phyloP scores from a whole-genome alignment of 2,329 filamentous ascomycete species.

The Aspergillus fructus region DNA sequence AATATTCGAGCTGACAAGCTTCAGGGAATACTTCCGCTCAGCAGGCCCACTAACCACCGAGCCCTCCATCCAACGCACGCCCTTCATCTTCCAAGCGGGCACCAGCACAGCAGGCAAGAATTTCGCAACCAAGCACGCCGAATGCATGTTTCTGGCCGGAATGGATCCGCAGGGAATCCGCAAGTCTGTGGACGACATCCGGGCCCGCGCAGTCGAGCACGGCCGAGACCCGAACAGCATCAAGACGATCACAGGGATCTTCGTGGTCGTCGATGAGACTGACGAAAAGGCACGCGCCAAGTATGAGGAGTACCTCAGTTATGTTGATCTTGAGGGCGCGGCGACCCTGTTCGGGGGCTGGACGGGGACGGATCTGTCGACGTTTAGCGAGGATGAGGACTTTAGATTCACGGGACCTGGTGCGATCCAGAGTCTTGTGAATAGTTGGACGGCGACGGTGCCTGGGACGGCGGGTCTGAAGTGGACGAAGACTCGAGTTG shows the following conservation, averaged over 20 bases:
- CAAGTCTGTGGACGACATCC: constrained; percentile 1
- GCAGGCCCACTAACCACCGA: neutral
- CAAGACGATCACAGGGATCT: constrained; percentile 43
- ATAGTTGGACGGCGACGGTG: constrained; percentile 41
- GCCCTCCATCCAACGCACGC: neutral
- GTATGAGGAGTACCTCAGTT: constrained; percentile 38
- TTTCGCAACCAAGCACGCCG: constrained; percentile 1
- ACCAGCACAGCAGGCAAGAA: neutral
- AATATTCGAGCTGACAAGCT: neutral
- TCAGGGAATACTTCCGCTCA: constrained; percentile 7
- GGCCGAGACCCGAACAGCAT: constrained; percentile 37
- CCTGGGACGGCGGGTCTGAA: constrained; percentile 38
- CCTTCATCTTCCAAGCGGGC: constrained; percentile 4
- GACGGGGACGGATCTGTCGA: constrained; percentile 37
- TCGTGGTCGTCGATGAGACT: constrained; percentile 41
- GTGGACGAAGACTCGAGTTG: constrained; percentile 29
- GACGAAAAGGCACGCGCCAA: constrained; percentile 42
- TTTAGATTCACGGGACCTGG: constrained; percentile 42
- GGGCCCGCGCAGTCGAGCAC: constrained; percentile 14
- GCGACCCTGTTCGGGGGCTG: constrained; percentile 45
- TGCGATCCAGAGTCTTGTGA: constrained; percentile 43
- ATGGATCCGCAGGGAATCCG: neutral
- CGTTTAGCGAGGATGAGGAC: constrained; percentile 45
- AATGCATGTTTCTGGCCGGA: constrained; percentile 1
- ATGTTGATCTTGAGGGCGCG: constrained; percentile 41